Base-by-base conservation (phyloP, 345 rosid species). In the Physaria fendleri region DNA sequence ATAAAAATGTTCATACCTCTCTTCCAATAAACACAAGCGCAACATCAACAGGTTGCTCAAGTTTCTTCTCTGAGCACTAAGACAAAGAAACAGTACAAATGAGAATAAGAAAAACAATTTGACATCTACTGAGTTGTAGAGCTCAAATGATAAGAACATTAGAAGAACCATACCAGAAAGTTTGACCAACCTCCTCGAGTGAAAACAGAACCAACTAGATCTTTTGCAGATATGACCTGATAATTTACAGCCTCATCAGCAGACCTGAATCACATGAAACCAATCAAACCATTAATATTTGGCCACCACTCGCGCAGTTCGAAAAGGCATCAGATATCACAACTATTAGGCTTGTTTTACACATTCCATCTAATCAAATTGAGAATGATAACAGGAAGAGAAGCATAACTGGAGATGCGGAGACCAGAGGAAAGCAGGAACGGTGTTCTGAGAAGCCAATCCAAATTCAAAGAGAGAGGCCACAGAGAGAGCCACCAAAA, bases 11-110 rank as follows among this genome's bases (percentile, higher is more conserved):
- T 74, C 2, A 80, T 77, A 93, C 99, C 90, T 85, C 82, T 69
- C 84, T 78, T 56, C 99, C 97, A 14, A 89, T 77, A 77, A 93
- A 89, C 66, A 93, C 80, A 55, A 87, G 78, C 5, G 88, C 95
- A 4, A 89, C 72, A 66, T 84, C 95, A 65, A 79, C 69, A 33
- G 81, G 54, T 23, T 76, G 84, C 46, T 62, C 64, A 61, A 43
- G 60, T 59, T 87, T 77, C 69, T 75, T 73, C 66, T 63, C 77
- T 2, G 89, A 62, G 74, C 99, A 89, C 95, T 92, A 40, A 20
- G 17, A 27, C 35, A 51, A 66, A 21, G 33, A 34, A 58, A 37
- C 5, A 61, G 1, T 0, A 46, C 46, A 34, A 25, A 37, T 46
- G 30, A 50, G 56, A 32, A 32, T 12, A n/a, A n/a, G 24, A 59